Evolutionary conservation across 176 grass and related monocot genomes (phyloP).

Genomic region (Juncus effusus): DNA sequence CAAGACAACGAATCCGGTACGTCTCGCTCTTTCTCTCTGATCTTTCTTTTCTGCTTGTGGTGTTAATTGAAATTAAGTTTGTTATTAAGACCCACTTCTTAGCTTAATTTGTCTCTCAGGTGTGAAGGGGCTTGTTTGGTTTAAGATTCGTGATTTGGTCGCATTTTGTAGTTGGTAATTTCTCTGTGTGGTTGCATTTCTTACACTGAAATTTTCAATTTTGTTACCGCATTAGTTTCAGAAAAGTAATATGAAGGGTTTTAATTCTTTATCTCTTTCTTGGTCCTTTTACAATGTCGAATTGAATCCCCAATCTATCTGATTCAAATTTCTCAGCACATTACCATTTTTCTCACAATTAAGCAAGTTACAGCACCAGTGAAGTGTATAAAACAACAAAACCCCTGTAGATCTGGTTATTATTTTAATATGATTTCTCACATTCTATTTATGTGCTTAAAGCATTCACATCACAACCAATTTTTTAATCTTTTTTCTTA

Average conservation of each 20-base stretch:
- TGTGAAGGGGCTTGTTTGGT: no score
- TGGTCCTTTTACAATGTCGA: background rate
- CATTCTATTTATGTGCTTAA: background rate
- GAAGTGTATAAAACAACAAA: background rate
- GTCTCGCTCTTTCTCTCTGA: conserved; percentile 20
- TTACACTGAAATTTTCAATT: background rate
- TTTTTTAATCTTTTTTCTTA: conserved; percentile 1
- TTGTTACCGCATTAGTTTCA: background rate
- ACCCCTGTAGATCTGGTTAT: conserved; percentile 21
- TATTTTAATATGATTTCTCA: conserved; percentile 9
- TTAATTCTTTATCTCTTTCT: conserved; percentile 1
- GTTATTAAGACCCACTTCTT: background rate
- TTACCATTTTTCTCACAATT: conserved; percentile 4
- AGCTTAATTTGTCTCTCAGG: no score
- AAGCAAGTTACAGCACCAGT: conserved; percentile 4
- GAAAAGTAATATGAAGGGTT: conserved; percentile 3
- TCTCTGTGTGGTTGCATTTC: background rate
- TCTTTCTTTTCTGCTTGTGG: no score
- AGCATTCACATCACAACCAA: background rate
- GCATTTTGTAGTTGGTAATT: no score
- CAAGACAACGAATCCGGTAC: conserved; percentile 25
- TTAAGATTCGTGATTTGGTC: no score
- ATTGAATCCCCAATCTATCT: conserved; percentile 5
- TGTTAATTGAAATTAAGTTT: background rate
- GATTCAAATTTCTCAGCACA: background rate